Base-by-base conservation (phyloP, 1,284 basidiomycete genomes). In the Cutaneotrichosporon curvatum region DNA sequence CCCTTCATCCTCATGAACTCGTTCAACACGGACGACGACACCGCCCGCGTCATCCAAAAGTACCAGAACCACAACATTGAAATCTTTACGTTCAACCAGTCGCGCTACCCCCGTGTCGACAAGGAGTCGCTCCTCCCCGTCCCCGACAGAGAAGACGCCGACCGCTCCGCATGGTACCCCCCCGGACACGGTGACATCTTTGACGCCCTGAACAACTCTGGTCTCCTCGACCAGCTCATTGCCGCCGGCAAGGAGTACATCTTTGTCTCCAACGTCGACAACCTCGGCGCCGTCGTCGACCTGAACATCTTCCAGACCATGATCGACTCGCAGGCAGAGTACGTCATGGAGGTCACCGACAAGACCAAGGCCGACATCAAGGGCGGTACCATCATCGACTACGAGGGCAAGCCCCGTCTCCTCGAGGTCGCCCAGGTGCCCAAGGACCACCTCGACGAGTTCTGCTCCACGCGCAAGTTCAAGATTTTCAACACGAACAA, bases 291-390 rank as follows among this genome's bases (percentile, higher is more conserved):
- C 53, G 89, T 96, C 79, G 94, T 81, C 51, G 86, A 81, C 60
- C 67, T 74, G 44, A 76, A 63, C 63, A 72, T 67, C 46, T 51
- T 56, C 51, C 84, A 90, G 72, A 87, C 91, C 74, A 92, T 95
- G 85, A 84, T 90, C 50, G 83, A 91, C 62, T 79, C 80, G 11
- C 78, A 84, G 61, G 81, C 87, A 41, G 89, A 94, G 74, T 95
- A 94, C 77, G 72, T 96, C 69, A 95, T 95, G 91, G 94, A 98
- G 75, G 91, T 99, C 57, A 98, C 95, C 4, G 92, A 99, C 79
- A 98, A 98, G 83, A 98, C 95, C 68, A 98, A 98, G 79, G 95
- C 95, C 50, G 94, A 99, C 72, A 85, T 99, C 76, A 98, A 99
- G 82, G 95, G 95, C 80, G 95, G 95, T 75, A 98, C 95, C 43